Conservation (phyloP, 371 early-diverging fungal genomes). For the Mucor mucedo region DNA sequence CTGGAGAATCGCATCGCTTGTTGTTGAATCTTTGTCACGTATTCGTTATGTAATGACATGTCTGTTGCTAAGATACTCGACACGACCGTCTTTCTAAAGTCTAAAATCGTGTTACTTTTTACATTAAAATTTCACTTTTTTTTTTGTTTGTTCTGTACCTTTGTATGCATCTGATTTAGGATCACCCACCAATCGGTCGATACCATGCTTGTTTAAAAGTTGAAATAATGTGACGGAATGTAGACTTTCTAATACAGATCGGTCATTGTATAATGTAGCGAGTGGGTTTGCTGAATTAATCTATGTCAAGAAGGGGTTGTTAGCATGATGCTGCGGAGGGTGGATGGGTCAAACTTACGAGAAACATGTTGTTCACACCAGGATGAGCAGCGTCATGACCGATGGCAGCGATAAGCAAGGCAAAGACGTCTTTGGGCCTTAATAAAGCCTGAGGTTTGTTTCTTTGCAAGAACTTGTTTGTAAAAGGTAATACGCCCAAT, state of each 20-base stretch:
- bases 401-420: constrained; percentile 75
- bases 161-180: constrained; percentile 29
- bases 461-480: constrained; percentile 8
- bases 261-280: constrained; percentile 91
- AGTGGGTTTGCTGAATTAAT: constrained; percentile 77
- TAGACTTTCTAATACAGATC: constrained; percentile 91
- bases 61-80: constrained; percentile 81
- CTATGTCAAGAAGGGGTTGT: constrained; percentile 22
- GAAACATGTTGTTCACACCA: constrained; percentile 79
- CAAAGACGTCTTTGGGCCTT: constrained; percentile 70
- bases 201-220: constrained; percentile 73
- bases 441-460: constrained; percentile 28
- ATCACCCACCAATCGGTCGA: constrained; percentile 41
- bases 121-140: too few species aligned
- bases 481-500: constrained; percentile 53
- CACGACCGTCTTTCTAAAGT: constrained; percentile 71
- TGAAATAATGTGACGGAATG: constrained; percentile 87
- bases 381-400: constrained; percentile 88
- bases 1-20: constrained; percentile 50
- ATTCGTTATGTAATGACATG: constrained; percentile 78
- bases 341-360: constrained; percentile 41
- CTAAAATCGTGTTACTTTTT: constrained; percentile 20
- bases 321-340: too few species aligned
- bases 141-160: constrained; percentile 22
- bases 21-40: constrained; percentile 71